Base-by-base conservation (phyloP, 768 basidiomycete species). In the Russula olivacea region DNA sequence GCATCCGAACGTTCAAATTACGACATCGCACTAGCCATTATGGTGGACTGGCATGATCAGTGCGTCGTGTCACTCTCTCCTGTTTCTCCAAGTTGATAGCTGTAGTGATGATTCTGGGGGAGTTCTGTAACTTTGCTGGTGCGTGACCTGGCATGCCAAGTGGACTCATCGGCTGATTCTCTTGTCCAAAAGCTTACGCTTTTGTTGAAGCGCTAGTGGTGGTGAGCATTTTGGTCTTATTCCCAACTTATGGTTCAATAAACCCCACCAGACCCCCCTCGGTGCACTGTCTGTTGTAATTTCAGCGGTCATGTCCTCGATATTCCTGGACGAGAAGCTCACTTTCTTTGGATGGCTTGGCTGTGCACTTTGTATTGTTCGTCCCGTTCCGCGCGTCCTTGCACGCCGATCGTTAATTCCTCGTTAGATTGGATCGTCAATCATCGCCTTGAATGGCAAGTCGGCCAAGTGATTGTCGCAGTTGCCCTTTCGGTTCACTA, bases 331-430 rank as follows among this genome's bases (percentile, higher is more conserved):
- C 53, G 96, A 98, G 74, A 91, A 80, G 58, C 82, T 99, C 49
- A 90, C 87, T 40, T 92, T 98, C 75, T 98, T 99, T 72, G 96
- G 97, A 54, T 98, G 95, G 94, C 79, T 98, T 65, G 96, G 94
- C 21, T 97, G 94, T 74, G 83, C 77, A 17, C 81, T 98, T 19
- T 96, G 93, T 75, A 92, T 98, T 70, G 88, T 93, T 69, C 70
- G 91, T 76, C 41, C 14, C 15, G 32, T 40, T 5, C 50, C 15
- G 15, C 58, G 64, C 61, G 64, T 50, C 49, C 19, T 14, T 45
- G 23, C 60, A 0, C 9, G 7, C 52, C 32, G 54, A 28, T 51
- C 52, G 47, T 47, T 64, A 17, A 66, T 50, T 55, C 43, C 21
- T 49, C 17, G 32, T 14, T 66, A 89, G 88, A 78, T 94, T 62